Evolutionary conservation across 176 grass and related monocot species (phyloP).

Genomic region (Oryza coarctata): DNA sequence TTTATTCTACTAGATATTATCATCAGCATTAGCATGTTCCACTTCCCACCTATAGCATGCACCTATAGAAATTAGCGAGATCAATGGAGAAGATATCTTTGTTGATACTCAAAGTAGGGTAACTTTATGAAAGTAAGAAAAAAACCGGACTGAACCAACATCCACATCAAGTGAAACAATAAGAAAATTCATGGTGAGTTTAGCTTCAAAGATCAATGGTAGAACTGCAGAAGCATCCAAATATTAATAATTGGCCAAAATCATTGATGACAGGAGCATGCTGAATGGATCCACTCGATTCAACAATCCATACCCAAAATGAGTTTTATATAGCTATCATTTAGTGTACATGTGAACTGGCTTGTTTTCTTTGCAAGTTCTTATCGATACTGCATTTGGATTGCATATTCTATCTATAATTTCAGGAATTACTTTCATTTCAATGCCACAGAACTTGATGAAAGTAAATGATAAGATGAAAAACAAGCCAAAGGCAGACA

Average conservation of each 20-base stretch:
- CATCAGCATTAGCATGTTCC: constrained; percentile 3
- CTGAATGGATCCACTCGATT: neutral
- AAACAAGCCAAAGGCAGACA: neutral
- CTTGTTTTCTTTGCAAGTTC: neutral
- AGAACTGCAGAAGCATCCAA: neutral
- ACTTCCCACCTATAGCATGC: neutral
- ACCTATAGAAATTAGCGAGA: neutral
- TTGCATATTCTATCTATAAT: neutral
- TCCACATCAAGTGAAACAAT: neutral
- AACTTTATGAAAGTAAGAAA: neutral
- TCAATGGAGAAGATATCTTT: neutral
- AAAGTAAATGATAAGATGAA: neutral
- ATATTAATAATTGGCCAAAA: neutral
- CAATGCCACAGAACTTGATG: neutral
- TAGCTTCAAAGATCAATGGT: neutral
- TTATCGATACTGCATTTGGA: neutral
- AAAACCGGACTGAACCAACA: neutral
- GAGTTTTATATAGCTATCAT: neutral
- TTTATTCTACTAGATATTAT: neutral
- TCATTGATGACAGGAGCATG: neutral
- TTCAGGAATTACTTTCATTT: neutral
- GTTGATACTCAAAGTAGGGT: neutral
- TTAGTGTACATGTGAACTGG: neutral
- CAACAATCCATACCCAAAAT: neutral
- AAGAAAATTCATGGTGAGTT: neutral